phyloP scores from a whole-genome alignment of 1,284 basidiomycete species.

The Sporisorium reilianum region DNA sequence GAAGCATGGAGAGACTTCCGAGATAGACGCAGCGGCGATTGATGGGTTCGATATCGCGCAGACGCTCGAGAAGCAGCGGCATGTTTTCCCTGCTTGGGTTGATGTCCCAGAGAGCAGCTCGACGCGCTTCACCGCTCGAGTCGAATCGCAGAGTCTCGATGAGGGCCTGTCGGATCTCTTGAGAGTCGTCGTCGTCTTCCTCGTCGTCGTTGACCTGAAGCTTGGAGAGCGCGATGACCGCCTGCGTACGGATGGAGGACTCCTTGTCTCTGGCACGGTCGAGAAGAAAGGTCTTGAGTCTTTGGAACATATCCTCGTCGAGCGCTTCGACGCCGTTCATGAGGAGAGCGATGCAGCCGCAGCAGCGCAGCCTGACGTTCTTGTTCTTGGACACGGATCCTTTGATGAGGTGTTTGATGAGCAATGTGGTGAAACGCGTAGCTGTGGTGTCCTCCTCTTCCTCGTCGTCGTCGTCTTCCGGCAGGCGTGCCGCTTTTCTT shows the following conservation, averaged over 20 bases:
- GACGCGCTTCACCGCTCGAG: slow-evolving; percentile 83
- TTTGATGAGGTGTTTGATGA: slow-evolving; percentile 82
- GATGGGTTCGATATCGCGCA: slow-evolving; percentile 85
- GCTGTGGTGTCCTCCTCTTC: slow-evolving; percentile 80
- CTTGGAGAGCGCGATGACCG: slow-evolving; percentile 85
- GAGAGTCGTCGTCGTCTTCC: slow-evolving; percentile 76
- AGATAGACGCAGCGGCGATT: slow-evolving; percentile 86
- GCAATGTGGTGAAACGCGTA: slow-evolving; percentile 78
- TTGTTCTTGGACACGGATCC: slow-evolving; percentile 93
- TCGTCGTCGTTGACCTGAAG: slow-evolving; percentile 76
- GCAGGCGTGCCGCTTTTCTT: slow-evolving; percentile 17
- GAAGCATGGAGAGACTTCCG: slow-evolving; percentile 65
- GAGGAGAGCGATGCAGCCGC: slow-evolving; percentile 76
- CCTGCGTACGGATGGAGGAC: slow-evolving; percentile 82
- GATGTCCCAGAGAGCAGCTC: slow-evolving; percentile 84
- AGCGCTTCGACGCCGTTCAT: slow-evolving; percentile 40
- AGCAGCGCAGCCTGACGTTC: slow-evolving; percentile 82
- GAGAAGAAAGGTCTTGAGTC: slow-evolving; percentile 79
- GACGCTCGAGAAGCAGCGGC: slow-evolving; percentile 80
- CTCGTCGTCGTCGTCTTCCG: slow-evolving; percentile 71
- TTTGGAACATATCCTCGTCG: slow-evolving; percentile 84
- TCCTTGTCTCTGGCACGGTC: slow-evolving; percentile 89
- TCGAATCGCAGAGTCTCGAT: slow-evolving; percentile 82
- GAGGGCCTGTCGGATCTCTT: slow-evolving; percentile 76
- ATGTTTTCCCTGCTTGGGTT: slow-evolving; percentile 76